A percentile compares a stretch with the other conserved stretches of the same genome.
These are phyloP conservation scores for Arthrobotrys musiformis DNA, from an alignment of 2,329 filamentous ascomycete species.

Conservation along the genomic window DNA sequence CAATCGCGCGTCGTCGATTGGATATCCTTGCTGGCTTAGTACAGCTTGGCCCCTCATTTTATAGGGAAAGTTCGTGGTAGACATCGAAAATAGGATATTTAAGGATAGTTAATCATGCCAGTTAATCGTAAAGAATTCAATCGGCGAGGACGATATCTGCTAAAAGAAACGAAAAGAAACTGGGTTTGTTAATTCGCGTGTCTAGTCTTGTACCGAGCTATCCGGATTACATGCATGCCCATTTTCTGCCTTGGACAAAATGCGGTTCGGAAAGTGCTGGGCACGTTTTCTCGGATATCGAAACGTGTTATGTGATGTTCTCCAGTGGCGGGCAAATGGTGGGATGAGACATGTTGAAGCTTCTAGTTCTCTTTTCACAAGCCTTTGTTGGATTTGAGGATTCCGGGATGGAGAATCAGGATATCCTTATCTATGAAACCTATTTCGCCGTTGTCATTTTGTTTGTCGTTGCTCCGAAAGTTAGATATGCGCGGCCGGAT, in stretches of 20 bases:
- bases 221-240: conserved; percentile 21
- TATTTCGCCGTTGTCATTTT: background rate
- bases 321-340: conserved; percentile 10
- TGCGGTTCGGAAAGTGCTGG: conserved; percentile 47
- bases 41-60: conserved; percentile 42
- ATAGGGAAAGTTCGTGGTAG: background rate
- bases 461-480: conserved; percentile 19
- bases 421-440: conserved; percentile 43
- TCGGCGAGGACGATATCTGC: conserved; percentile 38
- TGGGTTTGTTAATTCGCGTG: conserved; percentile 9
- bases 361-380: conserved; percentile 19
- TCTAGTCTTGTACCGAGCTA: conserved; percentile 46
- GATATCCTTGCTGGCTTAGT: conserved; percentile 12
- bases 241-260: conserved; percentile 15
- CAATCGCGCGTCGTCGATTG: conserved; percentile 41
- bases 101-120: conserved; percentile 29
- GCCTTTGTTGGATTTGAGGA: conserved; percentile 25
- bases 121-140: conserved; percentile 33
- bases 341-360: conserved; percentile 33
- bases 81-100: conserved; percentile 24
- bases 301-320: conserved; percentile 20
- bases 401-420: background rate
- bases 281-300: conserved; percentile 36
- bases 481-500: conserved; percentile 14
- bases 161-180: background rate